Conservation (phyloP, 1,139 yeast genomes). For the Groenewaldozyma auringiensis region DNA sequence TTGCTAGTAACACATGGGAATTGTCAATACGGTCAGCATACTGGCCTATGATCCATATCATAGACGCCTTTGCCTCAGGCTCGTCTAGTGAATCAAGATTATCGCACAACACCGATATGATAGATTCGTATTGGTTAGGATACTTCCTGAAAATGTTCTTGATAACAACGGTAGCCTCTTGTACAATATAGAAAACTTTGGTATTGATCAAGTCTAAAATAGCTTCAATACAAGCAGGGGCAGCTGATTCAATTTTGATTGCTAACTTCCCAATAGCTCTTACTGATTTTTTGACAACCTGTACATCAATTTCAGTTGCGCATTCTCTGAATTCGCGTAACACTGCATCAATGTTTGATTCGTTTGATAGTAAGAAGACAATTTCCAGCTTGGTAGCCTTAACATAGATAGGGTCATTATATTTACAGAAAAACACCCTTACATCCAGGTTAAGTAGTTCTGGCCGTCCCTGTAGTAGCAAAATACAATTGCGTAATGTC, state of each 20-base stretch:
- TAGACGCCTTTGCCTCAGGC: conserved; percentile 69
- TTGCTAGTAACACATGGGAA: conserved; percentile 41
- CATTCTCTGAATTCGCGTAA: conserved; percentile 74
- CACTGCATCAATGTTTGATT: conserved; percentile 52
- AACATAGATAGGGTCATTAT: conserved; percentile 79
- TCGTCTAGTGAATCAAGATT: conserved; percentile 49
- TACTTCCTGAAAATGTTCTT: conserved; percentile 72
- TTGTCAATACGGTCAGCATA: conserved; percentile 47
- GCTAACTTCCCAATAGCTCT: conserved; percentile 88
- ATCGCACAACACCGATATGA: conserved; percentile 39
- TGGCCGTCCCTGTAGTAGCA: conserved; percentile 61
- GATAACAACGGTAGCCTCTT: conserved; percentile 70
- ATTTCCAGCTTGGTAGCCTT: conserved; percentile 88
- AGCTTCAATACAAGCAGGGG: conserved; percentile 57
- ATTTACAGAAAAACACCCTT: conserved; percentile 71
- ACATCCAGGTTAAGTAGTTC: conserved; percentile 59
- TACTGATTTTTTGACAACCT: conserved; percentile 80
- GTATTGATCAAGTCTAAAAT: conserved; percentile 54
- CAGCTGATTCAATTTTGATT: conserved; percentile 54
- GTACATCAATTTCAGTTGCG: conserved; percentile 77
- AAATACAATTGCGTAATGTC: conserved; percentile 70
- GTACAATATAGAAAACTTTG: conserved; percentile 67
- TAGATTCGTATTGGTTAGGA: conserved; percentile 45
- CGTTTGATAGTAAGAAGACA: conserved; percentile 68
- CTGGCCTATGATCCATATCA: conserved; percentile 82